phyloP scores from a whole-genome alignment of 495 filamentous ascomycete genomes.

The Glarea lozoyensis region DNA sequence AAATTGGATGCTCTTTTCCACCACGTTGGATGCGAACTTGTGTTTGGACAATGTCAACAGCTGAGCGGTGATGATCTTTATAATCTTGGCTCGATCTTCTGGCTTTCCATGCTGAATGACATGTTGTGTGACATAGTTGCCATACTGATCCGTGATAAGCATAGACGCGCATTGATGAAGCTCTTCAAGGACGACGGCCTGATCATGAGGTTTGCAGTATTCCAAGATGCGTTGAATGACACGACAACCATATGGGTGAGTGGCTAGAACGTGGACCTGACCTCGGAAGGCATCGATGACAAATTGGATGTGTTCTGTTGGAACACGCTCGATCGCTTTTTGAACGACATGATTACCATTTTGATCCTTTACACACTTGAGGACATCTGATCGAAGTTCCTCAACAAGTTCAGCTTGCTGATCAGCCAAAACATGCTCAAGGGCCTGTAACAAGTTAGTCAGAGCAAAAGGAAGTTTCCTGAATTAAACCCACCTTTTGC shows the following conservation, averaged over 20 bases:
- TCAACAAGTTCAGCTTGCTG: slow-evolving; percentile 80
- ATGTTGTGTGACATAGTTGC: slow-evolving; percentile 96
- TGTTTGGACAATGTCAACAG: slow-evolving; percentile 78
- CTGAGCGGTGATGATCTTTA: slow-evolving; percentile 61
- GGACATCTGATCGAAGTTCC: slow-evolving; percentile 71
- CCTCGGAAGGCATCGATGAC: slow-evolving; percentile 79
- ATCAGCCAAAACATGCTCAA: slow-evolving; percentile 85
- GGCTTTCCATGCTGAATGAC: slow-evolving; percentile 76
- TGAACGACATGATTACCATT: slow-evolving; percentile 98
- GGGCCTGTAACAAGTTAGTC: slow-evolving; percentile 39
- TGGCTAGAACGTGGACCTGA: slow-evolving; percentile 68
- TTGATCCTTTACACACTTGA: slow-evolving; percentile 77
- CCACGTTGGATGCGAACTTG: slow-evolving; percentile 96
- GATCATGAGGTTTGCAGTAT: slow-evolving; percentile 65
- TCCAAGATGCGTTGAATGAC: slow-evolving; percentile 93
- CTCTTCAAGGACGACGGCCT: slow-evolving; percentile 64
- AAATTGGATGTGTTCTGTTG: slow-evolving; percentile 73
- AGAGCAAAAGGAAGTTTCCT: background rate
- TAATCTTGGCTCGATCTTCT: slow-evolving; percentile 65
- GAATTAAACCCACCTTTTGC: slow-evolving; percentile 58
- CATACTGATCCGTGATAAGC: slow-evolving; percentile 83
- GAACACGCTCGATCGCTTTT: slow-evolving; percentile 84
- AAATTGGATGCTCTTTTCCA: slow-evolving; percentile 83
- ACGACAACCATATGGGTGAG: slow-evolving; percentile 82
- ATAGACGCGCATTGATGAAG: slow-evolving; percentile 61